Base-by-base conservation (phyloP, 1,284 basidiomycete species). In the Pisolithus thermaeus region DNA sequence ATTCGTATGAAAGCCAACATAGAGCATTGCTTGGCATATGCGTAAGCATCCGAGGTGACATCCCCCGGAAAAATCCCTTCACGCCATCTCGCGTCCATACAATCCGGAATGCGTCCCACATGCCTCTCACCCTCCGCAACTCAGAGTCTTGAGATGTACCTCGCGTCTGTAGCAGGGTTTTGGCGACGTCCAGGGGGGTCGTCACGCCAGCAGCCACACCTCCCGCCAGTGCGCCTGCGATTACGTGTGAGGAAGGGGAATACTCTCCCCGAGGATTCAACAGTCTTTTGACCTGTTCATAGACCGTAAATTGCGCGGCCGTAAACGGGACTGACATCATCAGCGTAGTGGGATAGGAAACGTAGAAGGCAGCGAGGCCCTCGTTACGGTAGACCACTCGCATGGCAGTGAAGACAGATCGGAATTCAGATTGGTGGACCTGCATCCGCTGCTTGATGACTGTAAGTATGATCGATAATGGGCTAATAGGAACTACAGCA, bases 401-500 rank as follows among this genome's bases (percentile, higher is more conserved):
- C 52, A 95, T 92, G 63, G 93, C 95, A 25, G 81, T 80, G 58
- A 84, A 66, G 37, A 97, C 90, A 39, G 89, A 91, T 51, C 87
- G 86, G 72, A 93, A 92, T 62, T 87, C 78, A 9, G 95, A 98
- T 65, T 90, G 83, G 70, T 93, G 92, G 52, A 99, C 79, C 72
- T 99, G 96, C 97, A 99, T 98, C 49, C 96, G 85, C 76, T 99
- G 96, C 74, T 99, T 99, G 75, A 99, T 92, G 58, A 99, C 96
- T 96, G 67, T 50, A 57, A 60, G 59, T 27, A 57, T 50, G 52
- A 55, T 52, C 7, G 38, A 39, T 45, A 50, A 55, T 53, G 54
- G 57, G 48, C 49, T 46, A 47, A 36, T 22, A 22, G 44, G 46
- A 27, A 46, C 46, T 30, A 47, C 12, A 11, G 41, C 49, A 25